Base-by-base conservation (phyloP, 106 monocot species). In the Allium sativum region DNA sequence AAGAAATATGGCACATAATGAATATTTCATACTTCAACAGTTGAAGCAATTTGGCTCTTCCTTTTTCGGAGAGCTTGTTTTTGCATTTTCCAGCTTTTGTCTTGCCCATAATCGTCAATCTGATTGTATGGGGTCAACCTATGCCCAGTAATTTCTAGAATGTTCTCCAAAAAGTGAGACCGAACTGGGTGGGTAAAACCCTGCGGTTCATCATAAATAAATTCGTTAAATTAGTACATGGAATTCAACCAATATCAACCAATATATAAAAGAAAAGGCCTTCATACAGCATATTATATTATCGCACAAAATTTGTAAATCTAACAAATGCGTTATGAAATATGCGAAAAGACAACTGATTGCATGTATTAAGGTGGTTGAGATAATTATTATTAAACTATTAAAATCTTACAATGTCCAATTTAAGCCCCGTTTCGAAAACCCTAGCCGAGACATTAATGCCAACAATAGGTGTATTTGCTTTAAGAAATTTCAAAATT, bases 91-190 rank as follows among this genome's bases (percentile, higher is more conserved):
- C 98, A 98, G 20, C 66, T 72, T 70, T 98, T 98, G 31, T 98
- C 98, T 80, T 98, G 98, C n/a, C 98, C 98, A 82, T 98, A 98
- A 59, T 98, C 98, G 83, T 98, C 98, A 74, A 98, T 92, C 69
- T 98, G 98, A 76, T 92, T 98, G 63, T 92, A 98, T 14, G 91
- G 72, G 31, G 87, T 98, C 60, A 98, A 73, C 59, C 81, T 88
- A 66, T 98, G 80, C 19, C 98, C 98, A 68, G 88, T 98, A 50
- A 78, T 83, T 80, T 92, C 98, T 12, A 98, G 61, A 48, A 98
- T 47, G 68, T 85, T 75, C 76, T 98, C 98, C 55, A 98, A 72
- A 75, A 85, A 98, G 65, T 88, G 85, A 18, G 72, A 83, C 17
- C 88, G 77, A 58, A 98, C 98, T 55, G 98, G 98, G 60, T 88